phyloP scores from a whole-genome alignment of 768 basidiomycete species.

The Phylloporus sp. region DNA sequence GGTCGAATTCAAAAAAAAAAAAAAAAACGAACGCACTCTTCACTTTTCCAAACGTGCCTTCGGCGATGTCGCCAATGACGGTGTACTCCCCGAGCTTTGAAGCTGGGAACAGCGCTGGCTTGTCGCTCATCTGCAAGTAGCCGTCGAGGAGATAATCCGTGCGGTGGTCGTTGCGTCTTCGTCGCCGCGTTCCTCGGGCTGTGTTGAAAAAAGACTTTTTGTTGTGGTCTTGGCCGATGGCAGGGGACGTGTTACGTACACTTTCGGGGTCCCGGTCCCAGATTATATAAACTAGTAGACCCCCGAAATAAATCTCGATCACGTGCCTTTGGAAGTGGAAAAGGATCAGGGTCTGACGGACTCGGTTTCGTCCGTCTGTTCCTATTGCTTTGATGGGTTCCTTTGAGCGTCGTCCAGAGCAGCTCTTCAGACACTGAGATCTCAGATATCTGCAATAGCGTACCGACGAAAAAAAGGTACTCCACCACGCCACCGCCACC shows the following conservation, averaged over 20 bases:
- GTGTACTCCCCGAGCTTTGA: constrained; percentile 89
- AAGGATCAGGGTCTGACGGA: neutral
- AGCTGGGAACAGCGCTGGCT: constrained; percentile 41
- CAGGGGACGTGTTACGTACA: constrained; percentile 20
- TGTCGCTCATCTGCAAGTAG: constrained; percentile 25
- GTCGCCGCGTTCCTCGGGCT: constrained; percentile 8
- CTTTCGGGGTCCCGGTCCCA: constrained; percentile 14
- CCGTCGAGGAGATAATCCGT: constrained; percentile 11
- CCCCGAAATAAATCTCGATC: constrained; percentile 10
- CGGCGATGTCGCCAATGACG: constrained; percentile 83
- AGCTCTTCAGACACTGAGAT: neutral
- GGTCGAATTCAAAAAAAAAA: too few species aligned
- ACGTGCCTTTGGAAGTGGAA: constrained; percentile 5
- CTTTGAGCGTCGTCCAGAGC: neutral
- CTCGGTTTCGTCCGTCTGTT: neutral
- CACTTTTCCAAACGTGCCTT: constrained; percentile 98
- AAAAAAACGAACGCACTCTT: constrained; percentile 91
- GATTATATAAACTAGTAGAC: constrained; percentile 20
- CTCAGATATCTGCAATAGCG: neutral
- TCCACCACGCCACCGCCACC: neutral
- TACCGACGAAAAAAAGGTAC: too few species aligned
- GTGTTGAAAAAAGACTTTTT: constrained; percentile 24
- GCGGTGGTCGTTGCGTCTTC: constrained; percentile 10
- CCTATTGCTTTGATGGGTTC: neutral
- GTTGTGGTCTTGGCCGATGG: constrained; percentile 20